These are phyloP conservation scores for Pseudonitzschia delicatissima DNA, from an alignment of 108 stramenopile species.

Conservation along the genomic window DNA sequence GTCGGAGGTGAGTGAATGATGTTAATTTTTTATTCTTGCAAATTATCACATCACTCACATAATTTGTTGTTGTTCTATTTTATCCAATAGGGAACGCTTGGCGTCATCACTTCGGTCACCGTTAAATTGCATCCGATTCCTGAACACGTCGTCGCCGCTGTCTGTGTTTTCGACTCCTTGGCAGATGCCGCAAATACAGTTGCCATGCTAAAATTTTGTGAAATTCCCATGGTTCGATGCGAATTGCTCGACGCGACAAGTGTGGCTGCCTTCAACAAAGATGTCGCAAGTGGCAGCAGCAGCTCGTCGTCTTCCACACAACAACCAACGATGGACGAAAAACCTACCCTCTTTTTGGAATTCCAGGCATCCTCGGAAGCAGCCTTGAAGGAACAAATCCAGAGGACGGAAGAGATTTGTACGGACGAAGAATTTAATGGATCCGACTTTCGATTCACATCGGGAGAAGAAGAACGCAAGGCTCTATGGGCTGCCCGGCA, in stretches of 20 bases:
- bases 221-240: slow-evolving; percentile 62
- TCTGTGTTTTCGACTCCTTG: slow-evolving; percentile 70
- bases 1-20: slow-evolving; percentile 23
- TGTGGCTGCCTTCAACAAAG: slow-evolving; percentile 67
- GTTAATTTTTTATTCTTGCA: no score
- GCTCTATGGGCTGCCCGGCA: slow-evolving; percentile 89
- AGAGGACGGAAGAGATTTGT: slow-evolving; percentile 48
- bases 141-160: slow-evolving; percentile 60
- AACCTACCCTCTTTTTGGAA: slow-evolving; percentile 82
- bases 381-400: slow-evolving; percentile 45
- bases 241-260: slow-evolving; percentile 82
- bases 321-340: slow-evolving; percentile 39
- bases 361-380: slow-evolving; percentile 59
- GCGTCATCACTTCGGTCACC: slow-evolving; percentile 83
- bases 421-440: slow-evolving; percentile 43
- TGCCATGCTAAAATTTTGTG: slow-evolving; percentile 55
- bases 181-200: slow-evolving; percentile 75
- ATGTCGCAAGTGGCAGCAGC: slow-evolving; percentile 14
- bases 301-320: no score
- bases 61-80: neutral
- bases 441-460: slow-evolving; percentile 51
- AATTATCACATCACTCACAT: no score
- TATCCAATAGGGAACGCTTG: slow-evolving; percentile 54
- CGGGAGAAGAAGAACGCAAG: slow-evolving; percentile 58
- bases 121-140: slow-evolving; percentile 87